A percentile compares a stretch with the other conserved stretches of the same genome.
Evolutionary conservation across 1,284 basidiomycete genomes (phyloP).

Genomic region (Cryptococcus wingfieldii): DNA sequence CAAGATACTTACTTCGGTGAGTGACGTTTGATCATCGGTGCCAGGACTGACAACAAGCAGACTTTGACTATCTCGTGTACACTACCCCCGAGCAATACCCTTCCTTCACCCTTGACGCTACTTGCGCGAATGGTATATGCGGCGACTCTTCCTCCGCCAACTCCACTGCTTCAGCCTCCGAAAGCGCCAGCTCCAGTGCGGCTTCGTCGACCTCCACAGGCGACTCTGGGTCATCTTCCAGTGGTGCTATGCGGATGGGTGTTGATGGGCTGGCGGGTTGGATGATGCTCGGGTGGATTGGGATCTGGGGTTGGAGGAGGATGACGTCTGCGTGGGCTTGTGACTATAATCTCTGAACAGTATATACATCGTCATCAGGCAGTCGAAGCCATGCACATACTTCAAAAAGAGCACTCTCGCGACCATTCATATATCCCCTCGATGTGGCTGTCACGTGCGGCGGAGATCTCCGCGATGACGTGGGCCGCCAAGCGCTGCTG

Average conservation of each 20-base stretch:
- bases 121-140: constrained; percentile 23
- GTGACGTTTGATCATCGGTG: constrained; percentile 4
- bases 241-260: neutral
- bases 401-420: neutral
- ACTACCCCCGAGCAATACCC: constrained; percentile 36
- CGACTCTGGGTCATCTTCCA: neutral
- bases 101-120: constrained; percentile 10
- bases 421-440: neutral
- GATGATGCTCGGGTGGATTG: neutral
- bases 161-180: neutral
- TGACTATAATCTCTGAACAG: too few species aligned
- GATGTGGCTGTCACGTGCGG: too few species aligned
- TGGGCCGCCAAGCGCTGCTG: too few species aligned
- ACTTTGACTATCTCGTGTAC: constrained; percentile 47
- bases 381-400: too few species aligned
- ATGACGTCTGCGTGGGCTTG: too few species aligned
- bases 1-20: constrained; percentile 45
- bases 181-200: constrained; percentile 1
- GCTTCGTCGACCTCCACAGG: neutral
- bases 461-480: neutral
- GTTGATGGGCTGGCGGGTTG: neutral
- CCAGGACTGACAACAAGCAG: constrained; percentile 15
- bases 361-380: too few species aligned
- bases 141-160: neutral
- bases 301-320: neutral